Evolutionary conservation across 1,139 yeast genomes (phyloP), one percentile per base, ranked within the genome.

Genomic region (Saccharomyces hybrid): DNA sequence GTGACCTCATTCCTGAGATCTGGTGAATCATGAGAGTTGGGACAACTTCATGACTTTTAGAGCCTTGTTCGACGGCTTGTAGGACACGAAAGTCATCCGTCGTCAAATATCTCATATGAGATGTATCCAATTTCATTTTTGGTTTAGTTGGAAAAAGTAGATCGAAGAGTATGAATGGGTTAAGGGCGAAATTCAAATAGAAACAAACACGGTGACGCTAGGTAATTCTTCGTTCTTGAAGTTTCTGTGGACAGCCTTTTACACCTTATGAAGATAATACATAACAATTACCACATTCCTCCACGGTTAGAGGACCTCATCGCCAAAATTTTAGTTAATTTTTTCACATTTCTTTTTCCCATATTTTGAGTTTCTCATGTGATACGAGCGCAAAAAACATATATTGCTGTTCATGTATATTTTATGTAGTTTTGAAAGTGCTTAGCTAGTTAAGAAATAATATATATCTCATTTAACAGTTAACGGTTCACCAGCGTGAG

Each of bases 91-190:
- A 93, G 73, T 93, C 99, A 60, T 90, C 97, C 4, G 85, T 77
- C 62, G 96, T 84, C 67, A 93, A 76, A 68, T 91, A 93, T 72
- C 98, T 79, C 97, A 93, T 88, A 69, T 90, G 95, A 19, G 95
- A 78, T 0, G 95, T 87, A 65, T 93, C 97, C 55, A 93, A 77
- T 78, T 90, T 93, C 97, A 91, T 91, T 32, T 74, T 48, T 9
- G 44, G 14, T 14, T 13, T n/a, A n/a, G 23, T 19, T 19, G 23
- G 23, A 19, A 19, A 19, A 19, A 19, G 23, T 19, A 1, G 23
- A 1, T 19, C 23, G 23, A 19, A 19, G 23, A 19, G 23, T 19
- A 19, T 19, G 23, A 19, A 19, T 1, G 23, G 23, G 23, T 19
- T 19, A 19, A 19, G n/a, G n/a, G n/a, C n/a, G n/a, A n/a, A n/a